Percentiles rank a stretch among this genome's conserved stretches.
Conservation (phyloP, 768 basidiomycete species). For the Amanita thiersii region DNA sequence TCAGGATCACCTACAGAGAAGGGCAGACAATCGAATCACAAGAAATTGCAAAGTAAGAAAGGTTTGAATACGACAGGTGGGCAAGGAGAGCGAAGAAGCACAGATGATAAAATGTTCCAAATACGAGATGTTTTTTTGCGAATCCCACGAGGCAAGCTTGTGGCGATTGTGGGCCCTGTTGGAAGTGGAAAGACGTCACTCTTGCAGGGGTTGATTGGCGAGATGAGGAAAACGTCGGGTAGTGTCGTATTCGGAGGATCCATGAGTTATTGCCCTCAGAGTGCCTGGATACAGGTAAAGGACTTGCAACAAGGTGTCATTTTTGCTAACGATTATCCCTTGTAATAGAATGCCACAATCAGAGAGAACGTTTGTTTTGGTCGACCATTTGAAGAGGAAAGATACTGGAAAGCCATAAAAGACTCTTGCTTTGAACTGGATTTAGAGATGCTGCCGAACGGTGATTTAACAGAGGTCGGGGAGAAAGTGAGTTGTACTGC, state of each 20-base stretch:
- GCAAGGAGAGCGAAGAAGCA: slow-evolving; percentile 15
- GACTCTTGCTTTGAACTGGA: slow-evolving; percentile 79
- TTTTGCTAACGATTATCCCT: slow-evolving; percentile 2
- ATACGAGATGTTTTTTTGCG: slow-evolving; percentile 54
- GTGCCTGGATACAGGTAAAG: slow-evolving; percentile 79
- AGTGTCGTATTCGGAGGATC: slow-evolving; percentile 66
- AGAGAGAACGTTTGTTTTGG: slow-evolving; percentile 90
- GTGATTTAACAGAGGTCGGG: slow-evolving; percentile 81
- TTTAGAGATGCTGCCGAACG: slow-evolving; percentile 65
- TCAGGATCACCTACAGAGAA: slow-evolving; percentile 16
- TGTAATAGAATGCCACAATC: slow-evolving; percentile 66
- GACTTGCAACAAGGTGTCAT: slow-evolving; percentile 4
- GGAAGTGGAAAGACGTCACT: slow-evolving; percentile 66
- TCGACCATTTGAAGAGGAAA: slow-evolving; percentile 67
- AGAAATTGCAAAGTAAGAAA: slow-evolving; percentile 10
- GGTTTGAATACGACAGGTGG: slow-evolving; percentile 7
- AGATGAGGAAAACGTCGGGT: slow-evolving; percentile 71
- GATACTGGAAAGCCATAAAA: slow-evolving; percentile 74
- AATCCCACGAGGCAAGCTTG: slow-evolving; percentile 70
- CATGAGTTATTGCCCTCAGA: slow-evolving; percentile 80
- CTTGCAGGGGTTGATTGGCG: slow-evolving; percentile 69
- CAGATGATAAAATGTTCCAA: slow-evolving; percentile 46
- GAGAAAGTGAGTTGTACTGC: slow-evolving; percentile 37
- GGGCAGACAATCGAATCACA: slow-evolving; percentile 22
- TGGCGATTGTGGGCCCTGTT: slow-evolving; percentile 81